A percentile compares a stretch with the other conserved stretches of the same genome.
phyloP scores from a whole-genome alignment of 140 eudicot species.

The Cichorium intybus region DNA sequence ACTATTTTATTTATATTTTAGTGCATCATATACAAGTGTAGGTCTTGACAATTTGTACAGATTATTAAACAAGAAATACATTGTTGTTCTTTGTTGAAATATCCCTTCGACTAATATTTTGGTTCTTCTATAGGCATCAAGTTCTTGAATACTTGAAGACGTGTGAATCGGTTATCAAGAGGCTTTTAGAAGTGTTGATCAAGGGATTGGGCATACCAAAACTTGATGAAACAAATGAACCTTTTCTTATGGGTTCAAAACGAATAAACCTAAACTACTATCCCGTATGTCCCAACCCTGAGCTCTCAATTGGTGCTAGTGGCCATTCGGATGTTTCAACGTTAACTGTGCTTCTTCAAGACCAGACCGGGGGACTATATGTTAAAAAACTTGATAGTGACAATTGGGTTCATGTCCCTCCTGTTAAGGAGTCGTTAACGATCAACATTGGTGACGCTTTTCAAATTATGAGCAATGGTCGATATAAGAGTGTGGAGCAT shows the following conservation, averaged over 20 bases:
- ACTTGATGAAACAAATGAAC: constrained; percentile 20
- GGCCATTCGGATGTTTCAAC: constrained; percentile 43
- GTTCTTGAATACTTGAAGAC: constrained; percentile 37
- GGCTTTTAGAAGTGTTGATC: constrained; percentile 22
- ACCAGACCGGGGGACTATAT: constrained; percentile 41
- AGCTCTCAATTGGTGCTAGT: constrained; percentile 37
- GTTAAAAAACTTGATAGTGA: constrained; percentile 30
- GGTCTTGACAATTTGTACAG: no score
- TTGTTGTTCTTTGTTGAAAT: no score
- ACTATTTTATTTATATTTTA: no score
- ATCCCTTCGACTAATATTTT: neutral
- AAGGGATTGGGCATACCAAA: constrained; percentile 22
- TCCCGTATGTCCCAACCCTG: constrained; percentile 31
- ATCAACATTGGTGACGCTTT: constrained; percentile 19
- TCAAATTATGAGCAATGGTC: neutral
- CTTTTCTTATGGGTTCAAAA: constrained; percentile 24
- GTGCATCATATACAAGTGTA: no score
- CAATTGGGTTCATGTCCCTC: constrained; percentile 38
- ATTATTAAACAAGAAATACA: no score
- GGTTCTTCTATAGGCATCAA: constrained; percentile 26
- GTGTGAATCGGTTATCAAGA: constrained; percentile 24
- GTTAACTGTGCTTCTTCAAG: constrained; percentile 43
- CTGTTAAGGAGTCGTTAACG: constrained; percentile 27
- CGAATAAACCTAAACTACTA: constrained; percentile 16
- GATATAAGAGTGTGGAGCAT: neutral